Evolutionary conservation across 768 basidiomycete species (phyloP).

Genomic region (Phylloporus arenicola): DNA sequence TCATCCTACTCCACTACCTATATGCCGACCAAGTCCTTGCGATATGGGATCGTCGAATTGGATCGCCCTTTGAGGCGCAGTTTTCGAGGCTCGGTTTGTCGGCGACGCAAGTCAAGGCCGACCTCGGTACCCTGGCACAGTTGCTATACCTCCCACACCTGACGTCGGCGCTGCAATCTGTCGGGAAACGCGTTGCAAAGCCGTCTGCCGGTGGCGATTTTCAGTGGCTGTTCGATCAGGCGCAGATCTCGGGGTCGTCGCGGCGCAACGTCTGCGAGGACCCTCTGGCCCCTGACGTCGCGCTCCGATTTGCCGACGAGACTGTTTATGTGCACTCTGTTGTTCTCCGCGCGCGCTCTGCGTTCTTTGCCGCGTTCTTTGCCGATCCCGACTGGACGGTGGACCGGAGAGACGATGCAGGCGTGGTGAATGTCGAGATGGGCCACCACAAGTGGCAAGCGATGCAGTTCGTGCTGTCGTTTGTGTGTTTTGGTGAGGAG

Average conservation of each 20-base stretch:
- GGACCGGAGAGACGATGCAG: conserved; percentile 49
- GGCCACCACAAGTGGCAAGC: conserved; percentile 66
- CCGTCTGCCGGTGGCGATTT: conserved; percentile 51
- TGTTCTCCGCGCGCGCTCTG: conserved; percentile 76
- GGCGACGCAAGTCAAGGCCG: conserved; percentile 48
- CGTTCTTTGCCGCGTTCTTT: conserved; percentile 82
- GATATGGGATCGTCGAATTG: conserved; percentile 77
- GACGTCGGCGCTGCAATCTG: conserved; percentile 48
- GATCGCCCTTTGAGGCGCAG: conserved; percentile 36
- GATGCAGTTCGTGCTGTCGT: conserved; percentile 71
- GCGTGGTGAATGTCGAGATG: conserved; percentile 61
- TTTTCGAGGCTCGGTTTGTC: conserved; percentile 39
- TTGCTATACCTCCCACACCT: conserved; percentile 57
- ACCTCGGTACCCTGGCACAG: conserved; percentile 56
- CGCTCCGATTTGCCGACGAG: conserved; percentile 64
- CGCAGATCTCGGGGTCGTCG: conserved; percentile 6
- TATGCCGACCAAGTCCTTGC: conserved; percentile 82
- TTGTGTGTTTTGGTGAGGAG: conserved; percentile 69
- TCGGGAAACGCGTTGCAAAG: conserved; percentile 49
- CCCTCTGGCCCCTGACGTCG: conserved; percentile 56
- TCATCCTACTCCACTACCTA: conserved; percentile 79
- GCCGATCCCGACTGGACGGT: conserved; percentile 76
- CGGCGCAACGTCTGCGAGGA: conserved; percentile 9
- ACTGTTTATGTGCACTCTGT: conserved; percentile 64
- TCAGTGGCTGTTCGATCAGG: conserved; percentile 39